Base-by-base conservation (phyloP, 441 rosid species). In the Adansonia rubrostipa region DNA sequence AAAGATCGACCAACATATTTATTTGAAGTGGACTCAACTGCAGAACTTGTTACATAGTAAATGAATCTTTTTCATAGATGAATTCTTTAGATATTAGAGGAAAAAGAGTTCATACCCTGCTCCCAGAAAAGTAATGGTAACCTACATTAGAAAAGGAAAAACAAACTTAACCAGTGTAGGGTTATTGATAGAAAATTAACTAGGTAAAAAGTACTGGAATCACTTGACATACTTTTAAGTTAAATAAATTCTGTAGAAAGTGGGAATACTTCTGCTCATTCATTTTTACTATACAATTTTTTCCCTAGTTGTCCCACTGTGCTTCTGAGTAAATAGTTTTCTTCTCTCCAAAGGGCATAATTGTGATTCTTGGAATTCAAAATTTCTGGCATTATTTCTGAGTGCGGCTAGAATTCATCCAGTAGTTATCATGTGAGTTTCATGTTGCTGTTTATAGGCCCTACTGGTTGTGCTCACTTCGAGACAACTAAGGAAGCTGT, bases 301-400 rank as follows among this genome's bases (percentile, higher is more conserved):
- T 62, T 62, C 33, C 40, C 44, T 62, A 5, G 44, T 62, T 61
- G 11, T 4, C 44, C 20, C 47, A 28, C 40, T 24, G 17, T 64
- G 68, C 68, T 64, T 64, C 47, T 64, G 19, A 64, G 68, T 36
- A 64, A 64, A 64, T 1, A 36, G 28, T 15, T 64, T 64, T 7
- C 19, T 64, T 64, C 47, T n/a, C 10, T 40, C 19, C 20, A 28
- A 28, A 24, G 67, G 44, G 67, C 67, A 13, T 28, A 63, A 10
- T 62, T 62, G 15, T 62, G 17, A 36, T 33, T 1, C 9, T 7
- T 33, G 6, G 68, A 33, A 14, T 15, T 63, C 68, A 6, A 36
- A 64, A 0, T 33, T 62, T 13, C 9, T 5, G 20, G 69, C 47
- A 64, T 6, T 64, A 36, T 36, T 15, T 64, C 47, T 15, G 36